Percentiles rank a stretch among this genome's conserved stretches.
Evolutionary conservation across 305 asterid species (phyloP).

Genomic region (Fraxinus albicans): DNA sequence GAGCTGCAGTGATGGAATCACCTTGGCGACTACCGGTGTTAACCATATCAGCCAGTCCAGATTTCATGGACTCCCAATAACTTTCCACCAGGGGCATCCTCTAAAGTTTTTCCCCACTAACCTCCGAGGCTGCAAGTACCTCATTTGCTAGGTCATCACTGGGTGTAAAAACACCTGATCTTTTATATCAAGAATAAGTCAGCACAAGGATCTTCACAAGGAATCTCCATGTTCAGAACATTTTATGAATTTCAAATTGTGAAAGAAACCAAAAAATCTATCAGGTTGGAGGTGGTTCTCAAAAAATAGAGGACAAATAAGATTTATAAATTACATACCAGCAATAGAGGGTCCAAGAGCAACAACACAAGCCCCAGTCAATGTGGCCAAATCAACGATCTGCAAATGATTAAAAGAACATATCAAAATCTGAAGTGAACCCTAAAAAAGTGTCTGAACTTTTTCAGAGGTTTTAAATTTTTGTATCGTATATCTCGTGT

Average conservation of each 20-base stretch:
- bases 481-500: neutral
- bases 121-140: conserved; percentile 70
- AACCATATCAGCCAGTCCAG: conserved; percentile 97
- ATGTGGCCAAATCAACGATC: conserved; percentile 91
- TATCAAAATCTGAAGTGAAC: neutral
- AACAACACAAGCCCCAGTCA: conserved; percentile 85
- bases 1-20: conserved; percentile 92
- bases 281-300: neutral
- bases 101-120: conserved; percentile 84
- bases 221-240: neutral
- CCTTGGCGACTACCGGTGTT: conserved; percentile 93
- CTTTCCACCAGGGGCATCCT: conserved; percentile 91
- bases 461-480: neutral
- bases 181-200: neutral
- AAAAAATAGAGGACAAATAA: neutral
- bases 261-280: neutral
- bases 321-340: conserved; percentile 41
- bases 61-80: conserved; percentile 91
- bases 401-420: conserved; percentile 25
- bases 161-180: conserved; percentile 79
- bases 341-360: conserved; percentile 98
- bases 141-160: conserved; percentile 88
- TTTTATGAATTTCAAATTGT: neutral
- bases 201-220: neutral
- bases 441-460: neutral